Conservation (phyloP, 179 eudicot species). For the Pouteria campechiana region DNA sequence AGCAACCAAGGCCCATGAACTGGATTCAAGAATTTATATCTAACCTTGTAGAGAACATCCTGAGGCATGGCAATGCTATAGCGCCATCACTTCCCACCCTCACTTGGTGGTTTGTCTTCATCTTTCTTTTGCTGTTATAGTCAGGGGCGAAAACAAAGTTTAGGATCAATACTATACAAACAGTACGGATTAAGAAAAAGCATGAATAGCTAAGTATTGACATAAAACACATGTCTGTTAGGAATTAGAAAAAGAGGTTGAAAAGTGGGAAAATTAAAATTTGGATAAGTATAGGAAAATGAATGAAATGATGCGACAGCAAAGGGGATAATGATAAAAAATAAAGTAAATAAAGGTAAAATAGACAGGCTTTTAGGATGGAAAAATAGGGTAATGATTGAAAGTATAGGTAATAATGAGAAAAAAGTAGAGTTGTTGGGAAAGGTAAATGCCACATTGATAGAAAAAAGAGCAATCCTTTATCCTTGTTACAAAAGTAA, state of each 20-base stretch:
- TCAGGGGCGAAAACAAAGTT: neutral
- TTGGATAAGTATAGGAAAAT: too few relatives aligned
- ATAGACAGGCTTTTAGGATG: neutral
- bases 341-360: neutral
- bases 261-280: neutral
- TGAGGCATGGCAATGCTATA: too few relatives aligned
- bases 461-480: too few relatives aligned
- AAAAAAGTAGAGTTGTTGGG: neutral
- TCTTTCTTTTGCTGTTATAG: slow-evolving; percentile 47
- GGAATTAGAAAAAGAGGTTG: neutral
- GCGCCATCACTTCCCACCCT: slow-evolving; percentile 57
- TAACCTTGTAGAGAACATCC: too few relatives aligned
- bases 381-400: neutral
- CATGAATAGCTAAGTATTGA: neutral
- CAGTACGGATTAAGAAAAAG: neutral
- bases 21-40: too few relatives aligned
- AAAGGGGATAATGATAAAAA: too few relatives aligned
- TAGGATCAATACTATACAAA: neutral
- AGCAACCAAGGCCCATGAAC: too few relatives aligned
- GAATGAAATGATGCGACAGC: too few relatives aligned
- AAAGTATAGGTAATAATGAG: neutral
- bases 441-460: neutral
- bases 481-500: too few relatives aligned
- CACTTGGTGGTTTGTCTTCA: slow-evolving; percentile 57
- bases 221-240: neutral